phyloP scores from a whole-genome alignment of 2,329 filamentous ascomycete species.

The Phaeosphaeria sp. region DNA sequence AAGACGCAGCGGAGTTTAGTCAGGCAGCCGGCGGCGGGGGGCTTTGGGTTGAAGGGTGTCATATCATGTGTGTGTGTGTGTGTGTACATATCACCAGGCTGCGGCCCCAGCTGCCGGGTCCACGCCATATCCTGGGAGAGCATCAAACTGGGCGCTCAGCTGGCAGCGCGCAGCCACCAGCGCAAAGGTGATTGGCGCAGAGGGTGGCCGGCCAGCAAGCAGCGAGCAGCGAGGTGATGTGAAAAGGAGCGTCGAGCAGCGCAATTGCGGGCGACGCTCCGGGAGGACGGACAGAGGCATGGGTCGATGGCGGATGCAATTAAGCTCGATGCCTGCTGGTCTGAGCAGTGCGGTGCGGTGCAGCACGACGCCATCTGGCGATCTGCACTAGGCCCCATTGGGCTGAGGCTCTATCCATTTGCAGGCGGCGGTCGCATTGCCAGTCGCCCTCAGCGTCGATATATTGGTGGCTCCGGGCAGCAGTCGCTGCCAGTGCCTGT shows the following conservation, averaged over 20 bases:
- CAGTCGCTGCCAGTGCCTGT: slow-evolving; percentile 9
- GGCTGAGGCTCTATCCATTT: slow-evolving; percentile 15
- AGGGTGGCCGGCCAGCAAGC: no score
- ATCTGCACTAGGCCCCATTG: slow-evolving; percentile 25
- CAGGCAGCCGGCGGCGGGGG: slow-evolving; percentile 23
- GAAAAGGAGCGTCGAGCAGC: slow-evolving; percentile 7
- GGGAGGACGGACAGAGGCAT: slow-evolving; percentile 31
- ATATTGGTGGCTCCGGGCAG: neutral
- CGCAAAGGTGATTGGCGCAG: no score
- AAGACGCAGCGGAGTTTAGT: slow-evolving; percentile 7
- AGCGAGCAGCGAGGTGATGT: slow-evolving; percentile 27
- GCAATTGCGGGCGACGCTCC: slow-evolving; percentile 19
- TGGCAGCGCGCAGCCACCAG: slow-evolving; percentile 27
- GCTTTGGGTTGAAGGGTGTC: slow-evolving; percentile 35
- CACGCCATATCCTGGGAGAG: slow-evolving; percentile 32
- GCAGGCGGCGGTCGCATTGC: slow-evolving; percentile 18
- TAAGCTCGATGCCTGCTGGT: slow-evolving; percentile 21
- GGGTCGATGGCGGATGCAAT: slow-evolving; percentile 18
- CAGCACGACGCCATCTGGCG: slow-evolving; percentile 25
- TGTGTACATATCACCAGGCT: slow-evolving; percentile 16
- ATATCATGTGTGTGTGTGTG: slow-evolving; percentile 26
- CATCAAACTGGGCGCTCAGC: slow-evolving; percentile 33
- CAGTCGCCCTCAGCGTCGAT: slow-evolving; percentile 15
- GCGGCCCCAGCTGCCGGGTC: slow-evolving; percentile 36
- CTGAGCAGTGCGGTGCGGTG: neutral